Base-by-base conservation (phyloP, 768 basidiomycete genomes). In the Auricularia auricula-judae region DNA sequence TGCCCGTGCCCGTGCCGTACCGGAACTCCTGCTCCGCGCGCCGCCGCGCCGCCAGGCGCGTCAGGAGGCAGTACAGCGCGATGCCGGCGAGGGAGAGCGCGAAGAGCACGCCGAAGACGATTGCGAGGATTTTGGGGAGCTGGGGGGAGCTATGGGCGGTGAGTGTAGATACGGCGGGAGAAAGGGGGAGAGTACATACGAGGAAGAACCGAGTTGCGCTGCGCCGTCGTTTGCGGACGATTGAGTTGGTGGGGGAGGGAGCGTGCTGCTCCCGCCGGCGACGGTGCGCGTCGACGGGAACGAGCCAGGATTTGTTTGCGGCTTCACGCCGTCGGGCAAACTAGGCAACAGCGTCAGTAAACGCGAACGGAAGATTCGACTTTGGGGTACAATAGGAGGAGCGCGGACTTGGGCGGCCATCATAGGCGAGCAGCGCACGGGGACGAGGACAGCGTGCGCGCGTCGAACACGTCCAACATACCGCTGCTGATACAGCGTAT, bases 61-160 rank as follows among this genome's bases (percentile, higher is more conserved):
- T 0, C 67, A 67, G 67, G 62, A 70, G 16, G 58, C 61, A 44
- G 61, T 66, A 70, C 43, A 67, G 18, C 12, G 62, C 51, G 60
- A 65, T 18, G 56, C 66, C 18, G 61, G 68, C 36, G 61, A 70
- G 36, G 14, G 61, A 36, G 61, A 29, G 60, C 33, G 14, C 70
- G 63, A 71, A 65, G 65, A 73, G 58, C 7, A 66, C 29, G 21
- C 61, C 65, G 60, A 65, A 65, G 34, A 62, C 65, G 34, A 65
- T 65, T 23, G 65, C 44, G 21, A 65, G 65, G 51, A 51, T 53
- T 12, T 51, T 51, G 11, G 47, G 47, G 5, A 21, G 14, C 47
- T 51, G 47, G 39, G 7, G 39, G 58, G 8, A 59, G 44, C 34
- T 44, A 34, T 1, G 58, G 61, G 4, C 59, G 43, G 34, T 39